Evolutionary conservation across 352 stramenopile species (phyloP).

Genomic region (Saprolegnia diclina): DNA sequence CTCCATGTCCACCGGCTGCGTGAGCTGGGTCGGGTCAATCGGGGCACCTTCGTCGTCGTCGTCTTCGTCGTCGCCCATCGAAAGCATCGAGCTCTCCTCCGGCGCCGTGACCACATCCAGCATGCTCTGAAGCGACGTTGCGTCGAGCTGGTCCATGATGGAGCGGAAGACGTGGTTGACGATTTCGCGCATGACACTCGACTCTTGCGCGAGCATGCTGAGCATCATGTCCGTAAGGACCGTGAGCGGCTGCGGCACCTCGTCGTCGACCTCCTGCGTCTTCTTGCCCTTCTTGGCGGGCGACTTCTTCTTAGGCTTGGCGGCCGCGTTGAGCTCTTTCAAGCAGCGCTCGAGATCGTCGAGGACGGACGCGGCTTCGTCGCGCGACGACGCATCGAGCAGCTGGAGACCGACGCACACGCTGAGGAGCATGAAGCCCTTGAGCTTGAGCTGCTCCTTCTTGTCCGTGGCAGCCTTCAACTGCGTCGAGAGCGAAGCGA

Average conservation of each 20-base stretch:
- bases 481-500: constrained; percentile 5
- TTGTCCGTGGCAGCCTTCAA: constrained; percentile 28
- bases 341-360: constrained; percentile 70
- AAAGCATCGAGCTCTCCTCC: constrained; percentile 26
- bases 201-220: constrained; percentile 76
- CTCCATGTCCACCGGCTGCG: constrained; percentile 31
- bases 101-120: constrained; percentile 53
- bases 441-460: constrained; percentile 35
- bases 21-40: constrained; percentile 21
- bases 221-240: constrained; percentile 80
- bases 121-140: constrained; percentile 60
- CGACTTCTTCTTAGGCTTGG: constrained; percentile 30
- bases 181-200: constrained; percentile 76
- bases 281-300: constrained; percentile 33
- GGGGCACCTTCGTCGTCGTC: constrained; percentile 33
- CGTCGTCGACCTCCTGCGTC: constrained; percentile 22
- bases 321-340: constrained; percentile 40
- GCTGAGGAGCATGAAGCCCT: constrained; percentile 68
- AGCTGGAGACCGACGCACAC: constrained; percentile 71
- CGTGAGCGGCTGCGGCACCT: constrained; percentile 43
- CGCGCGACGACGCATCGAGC: constrained; percentile 56
- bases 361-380: constrained; percentile 48
- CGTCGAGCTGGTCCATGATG: constrained; percentile 58
- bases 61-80: constrained; percentile 31
- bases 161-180: constrained; percentile 75